Evolutionary conservation across 495 filamentous ascomycete genomes (phyloP).

Genomic region (Tuber magnatum): DNA sequence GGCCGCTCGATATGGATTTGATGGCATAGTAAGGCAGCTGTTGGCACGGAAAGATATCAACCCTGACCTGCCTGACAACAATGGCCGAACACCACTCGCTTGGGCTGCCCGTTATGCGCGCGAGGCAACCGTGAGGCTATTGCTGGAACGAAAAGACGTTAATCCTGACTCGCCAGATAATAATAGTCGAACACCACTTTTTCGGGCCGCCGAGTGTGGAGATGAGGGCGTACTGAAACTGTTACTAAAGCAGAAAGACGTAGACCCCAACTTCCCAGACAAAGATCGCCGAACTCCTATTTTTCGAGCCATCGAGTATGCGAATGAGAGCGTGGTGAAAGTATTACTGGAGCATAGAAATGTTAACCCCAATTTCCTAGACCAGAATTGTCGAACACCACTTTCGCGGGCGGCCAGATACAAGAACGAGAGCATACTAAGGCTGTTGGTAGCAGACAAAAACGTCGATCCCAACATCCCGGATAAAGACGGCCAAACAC

Average conservation of each 20-base stretch:
- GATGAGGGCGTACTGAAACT: neutral
- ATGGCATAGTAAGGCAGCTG: neutral
- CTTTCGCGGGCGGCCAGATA: neutral
- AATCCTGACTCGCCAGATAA: conserved; percentile 1
- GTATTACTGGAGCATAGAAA: neutral
- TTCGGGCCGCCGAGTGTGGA: neutral
- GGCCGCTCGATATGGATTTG: neutral
- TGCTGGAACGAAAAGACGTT: neutral
- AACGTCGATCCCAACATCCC: neutral
- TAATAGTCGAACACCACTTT: neutral
- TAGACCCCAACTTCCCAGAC: neutral
- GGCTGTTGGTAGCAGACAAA: neutral
- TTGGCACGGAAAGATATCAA: neutral
- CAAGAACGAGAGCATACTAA: neutral
- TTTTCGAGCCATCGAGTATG: neutral
- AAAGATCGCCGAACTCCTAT: neutral
- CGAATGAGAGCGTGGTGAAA: neutral
- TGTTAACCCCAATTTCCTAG: neutral
- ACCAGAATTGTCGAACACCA: neutral
- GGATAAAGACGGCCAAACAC: neutral
- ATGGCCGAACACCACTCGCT: neutral
- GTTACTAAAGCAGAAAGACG: neutral
- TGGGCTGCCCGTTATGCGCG: neutral
- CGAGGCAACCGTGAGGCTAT: neutral
- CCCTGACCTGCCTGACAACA: neutral